phyloP scores from a whole-genome alignment of 345 rosid genomes.

The Linum lewisii region DNA sequence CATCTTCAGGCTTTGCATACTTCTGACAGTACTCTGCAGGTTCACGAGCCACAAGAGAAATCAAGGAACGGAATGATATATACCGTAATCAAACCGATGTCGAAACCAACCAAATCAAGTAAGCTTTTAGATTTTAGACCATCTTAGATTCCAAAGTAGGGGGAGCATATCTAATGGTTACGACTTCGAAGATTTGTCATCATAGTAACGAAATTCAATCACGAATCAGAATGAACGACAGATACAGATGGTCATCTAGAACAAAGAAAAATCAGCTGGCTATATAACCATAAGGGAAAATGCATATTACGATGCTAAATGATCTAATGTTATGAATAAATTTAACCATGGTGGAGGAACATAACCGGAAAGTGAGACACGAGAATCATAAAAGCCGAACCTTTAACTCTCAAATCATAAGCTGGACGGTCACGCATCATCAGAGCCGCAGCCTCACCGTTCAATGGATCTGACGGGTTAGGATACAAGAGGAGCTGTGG shows the following conservation, averaged over 20 bases:
- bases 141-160: too few relatives aligned
- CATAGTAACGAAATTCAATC: too few relatives aligned
- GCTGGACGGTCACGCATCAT: conserved; percentile 3
- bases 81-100: neutral
- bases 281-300: too few relatives aligned
- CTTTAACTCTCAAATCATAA: conserved; percentile 1
- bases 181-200: too few relatives aligned
- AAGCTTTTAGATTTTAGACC: neutral
- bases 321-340: too few relatives aligned
- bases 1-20: conserved; percentile 54
- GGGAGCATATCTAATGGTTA: too few relatives aligned
- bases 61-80: neutral
- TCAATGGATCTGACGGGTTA: conserved; percentile 3
- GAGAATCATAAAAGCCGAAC: neutral
- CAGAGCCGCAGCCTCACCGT: conserved; percentile 3
- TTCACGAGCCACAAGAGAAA: neutral
- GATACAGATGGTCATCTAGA: too few relatives aligned
- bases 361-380: too few relatives aligned
- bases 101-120: neutral
- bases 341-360: too few relatives aligned
- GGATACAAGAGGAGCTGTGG: conserved; percentile 6
- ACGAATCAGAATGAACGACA: too few relatives aligned
- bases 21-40: conserved; percentile 40
- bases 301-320: too few relatives aligned
- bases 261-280: too few relatives aligned